Conservation (phyloP, 345 rosid species). For the Odontarrhena argentea region DNA sequence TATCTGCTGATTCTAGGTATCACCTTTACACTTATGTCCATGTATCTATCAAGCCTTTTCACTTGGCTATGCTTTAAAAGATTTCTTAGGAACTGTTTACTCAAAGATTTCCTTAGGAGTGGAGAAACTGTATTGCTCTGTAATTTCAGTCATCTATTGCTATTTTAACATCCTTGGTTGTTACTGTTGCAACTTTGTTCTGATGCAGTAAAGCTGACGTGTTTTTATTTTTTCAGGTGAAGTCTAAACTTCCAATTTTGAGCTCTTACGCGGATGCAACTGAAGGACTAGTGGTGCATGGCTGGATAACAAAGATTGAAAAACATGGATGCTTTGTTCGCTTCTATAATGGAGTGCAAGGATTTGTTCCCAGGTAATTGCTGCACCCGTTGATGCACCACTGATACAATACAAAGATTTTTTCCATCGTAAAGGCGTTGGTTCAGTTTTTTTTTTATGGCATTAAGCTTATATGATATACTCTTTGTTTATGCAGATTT, state of each 20-base stretch:
- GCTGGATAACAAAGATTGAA: slow-evolving; percentile 97
- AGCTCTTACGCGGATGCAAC: slow-evolving; percentile 85
- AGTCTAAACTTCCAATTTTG: slow-evolving; percentile 81
- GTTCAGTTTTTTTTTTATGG: slow-evolving; percentile 22
- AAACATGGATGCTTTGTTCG: slow-evolving; percentile 93
- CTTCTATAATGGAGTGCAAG: slow-evolving; percentile 97
- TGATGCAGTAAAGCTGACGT: slow-evolving; percentile 25
- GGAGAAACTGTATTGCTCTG: slow-evolving; percentile 16
- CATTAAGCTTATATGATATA: slow-evolving; percentile 27
- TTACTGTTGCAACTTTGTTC: slow-evolving; percentile 17
- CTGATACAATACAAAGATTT: background rate
- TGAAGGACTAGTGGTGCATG: slow-evolving; percentile 81
- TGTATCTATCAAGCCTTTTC: slow-evolving; percentile 9
- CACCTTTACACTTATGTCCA: background rate
- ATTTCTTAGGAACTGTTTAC: slow-evolving; percentile 16
- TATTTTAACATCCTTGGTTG: slow-evolving; percentile 17
- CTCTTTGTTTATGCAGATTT: slow-evolving; percentile 55
- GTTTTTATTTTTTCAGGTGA: slow-evolving; percentile 62
- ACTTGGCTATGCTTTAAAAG: slow-evolving; percentile 3
- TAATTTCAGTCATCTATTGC: slow-evolving; percentile 13
- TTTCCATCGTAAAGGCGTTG: slow-evolving; percentile 14
- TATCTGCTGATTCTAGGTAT: slow-evolving; percentile 12
- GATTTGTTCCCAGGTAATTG: slow-evolving; percentile 82
- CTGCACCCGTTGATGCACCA: slow-evolving; percentile 21
- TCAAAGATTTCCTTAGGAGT: background rate